Conservation (phyloP, 345 rosid genomes). For the Crucihimalaya himalaica region DNA sequence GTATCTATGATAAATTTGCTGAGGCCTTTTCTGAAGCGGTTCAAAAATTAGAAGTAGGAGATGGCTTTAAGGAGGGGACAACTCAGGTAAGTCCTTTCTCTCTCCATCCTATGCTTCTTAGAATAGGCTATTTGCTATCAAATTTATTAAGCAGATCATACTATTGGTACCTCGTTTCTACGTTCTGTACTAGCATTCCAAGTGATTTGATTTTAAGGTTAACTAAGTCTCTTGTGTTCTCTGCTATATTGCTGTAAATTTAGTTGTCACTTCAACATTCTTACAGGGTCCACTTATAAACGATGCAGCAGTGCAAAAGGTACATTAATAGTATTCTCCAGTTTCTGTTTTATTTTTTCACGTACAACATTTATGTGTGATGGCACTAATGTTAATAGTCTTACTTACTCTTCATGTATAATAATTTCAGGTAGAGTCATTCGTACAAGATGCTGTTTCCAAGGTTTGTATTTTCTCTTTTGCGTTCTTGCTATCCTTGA, state of each 20-base stretch:
- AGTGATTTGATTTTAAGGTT: neutral
- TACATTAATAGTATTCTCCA: conserved; percentile 35
- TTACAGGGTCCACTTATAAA: conserved; percentile 94
- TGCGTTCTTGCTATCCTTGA: neutral
- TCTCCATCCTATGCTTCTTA: neutral
- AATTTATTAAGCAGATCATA: conserved; percentile 13
- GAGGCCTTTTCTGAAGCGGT: conserved; percentile 87
- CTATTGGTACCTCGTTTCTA: conserved; percentile 1
- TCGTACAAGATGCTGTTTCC: conserved; percentile 77
- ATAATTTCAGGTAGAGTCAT: conserved; percentile 74
- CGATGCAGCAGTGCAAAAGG: conserved; percentile 91
- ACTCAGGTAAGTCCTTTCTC: conserved; percentile 52
- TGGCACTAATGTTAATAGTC: conserved; percentile 1
- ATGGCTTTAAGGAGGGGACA: conserved; percentile 83
- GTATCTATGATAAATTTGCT: conserved; percentile 90
- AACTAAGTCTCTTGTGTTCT: conserved; percentile 18
- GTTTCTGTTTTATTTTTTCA: conserved; percentile 12
- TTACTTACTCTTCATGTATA: conserved; percentile 31
- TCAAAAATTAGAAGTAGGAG: conserved; percentile 86
- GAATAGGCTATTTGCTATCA: neutral
- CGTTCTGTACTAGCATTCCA: conserved; percentile 19
- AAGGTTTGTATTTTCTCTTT: conserved; percentile 58
- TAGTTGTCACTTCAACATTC: conserved; percentile 16
- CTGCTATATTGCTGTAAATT: conserved; percentile 14
- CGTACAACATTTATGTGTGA: conserved; percentile 6